Base-by-base conservation (phyloP, 257 asterid genomes). In the Przewalskia tangutica region DNA sequence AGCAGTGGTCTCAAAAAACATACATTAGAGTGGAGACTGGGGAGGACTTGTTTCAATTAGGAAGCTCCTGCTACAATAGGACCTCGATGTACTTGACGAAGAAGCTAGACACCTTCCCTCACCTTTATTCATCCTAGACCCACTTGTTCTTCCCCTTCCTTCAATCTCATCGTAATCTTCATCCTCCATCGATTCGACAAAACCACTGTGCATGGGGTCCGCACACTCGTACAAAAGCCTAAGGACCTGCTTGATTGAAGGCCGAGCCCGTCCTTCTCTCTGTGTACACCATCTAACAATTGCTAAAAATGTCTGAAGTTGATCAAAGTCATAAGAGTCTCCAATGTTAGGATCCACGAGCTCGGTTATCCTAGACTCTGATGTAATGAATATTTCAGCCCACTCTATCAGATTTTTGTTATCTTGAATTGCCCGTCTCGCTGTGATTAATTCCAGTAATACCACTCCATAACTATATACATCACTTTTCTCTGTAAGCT, bases 401-500 rank as follows among this genome's bases (percentile, higher is more conserved):
- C 98, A 94, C 85, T 94, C 97, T 9, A 96, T 91, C 85, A 96
- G 80, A 86, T 94, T 95, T 81, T 87, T 89, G 90, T 93, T 91
- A 73, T 93, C 95, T 83, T 96, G 98, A 83, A 94, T 86, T 16
- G 95, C 97, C 81, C 85, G 91, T 87, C 97, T 90, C 62, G 90
- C 92, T 1, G 97, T 90, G 59, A 95, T 67, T 38, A 96, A 88
- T 83, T 96, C 98, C 16, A 96, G 81, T 17, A 95, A 77, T 44
- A 96, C 97, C 17, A 95, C 90, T 59, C 97, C 99, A 44, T 93
- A 96, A 83, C 98, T 89, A 84, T 92, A 94, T 23, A 96, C 82
- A 18, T 96, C 99, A 50, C 99, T 96, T 92, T 93, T 96, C 83
- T 94, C 98, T 5, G 98, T 90, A 67, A 96, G 93, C 91, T 96